These are phyloP conservation scores for Fremontodendron californicum DNA, from an alignment of 345 rosid species.

Conservation along the genomic window DNA sequence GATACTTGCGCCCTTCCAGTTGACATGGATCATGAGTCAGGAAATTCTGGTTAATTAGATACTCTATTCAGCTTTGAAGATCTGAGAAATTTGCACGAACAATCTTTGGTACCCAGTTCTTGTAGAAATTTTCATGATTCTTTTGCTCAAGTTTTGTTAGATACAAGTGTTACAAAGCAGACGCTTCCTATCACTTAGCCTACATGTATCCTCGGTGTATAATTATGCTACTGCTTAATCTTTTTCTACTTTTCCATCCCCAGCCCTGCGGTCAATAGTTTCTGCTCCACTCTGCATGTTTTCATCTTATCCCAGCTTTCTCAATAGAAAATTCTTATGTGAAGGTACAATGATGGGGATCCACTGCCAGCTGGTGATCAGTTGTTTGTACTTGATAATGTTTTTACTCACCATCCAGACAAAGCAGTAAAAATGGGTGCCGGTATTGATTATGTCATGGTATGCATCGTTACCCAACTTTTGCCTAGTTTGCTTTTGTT, in stretches of 20 bases:
- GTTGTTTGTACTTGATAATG: constrained; percentile 50
- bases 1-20: neutral
- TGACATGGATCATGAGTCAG: neutral
- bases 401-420: constrained; percentile 74
- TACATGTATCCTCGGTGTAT: neutral
- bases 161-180: neutral
- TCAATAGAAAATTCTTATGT: constrained; percentile 24
- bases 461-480: constrained; percentile 24
- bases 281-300: constrained; percentile 9
- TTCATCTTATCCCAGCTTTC: neutral
- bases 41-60: neutral
- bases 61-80: neutral
- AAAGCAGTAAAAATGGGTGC: constrained; percentile 66
- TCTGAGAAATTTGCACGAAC: neutral
- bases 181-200: neutral
- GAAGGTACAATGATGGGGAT: constrained; percentile 81
- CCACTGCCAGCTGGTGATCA: constrained; percentile 67
- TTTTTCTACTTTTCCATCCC: neutral
- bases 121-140: neutral
- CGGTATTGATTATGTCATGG: constrained; percentile 73
- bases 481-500: neutral
- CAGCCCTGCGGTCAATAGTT: neutral
- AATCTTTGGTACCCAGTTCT: neutral
- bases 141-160: neutral
- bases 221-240: neutral